These are phyloP conservation scores for Ascochyta rabiei DNA, from an alignment of 2,329 filamentous ascomycete species.

Conservation along the genomic window DNA sequence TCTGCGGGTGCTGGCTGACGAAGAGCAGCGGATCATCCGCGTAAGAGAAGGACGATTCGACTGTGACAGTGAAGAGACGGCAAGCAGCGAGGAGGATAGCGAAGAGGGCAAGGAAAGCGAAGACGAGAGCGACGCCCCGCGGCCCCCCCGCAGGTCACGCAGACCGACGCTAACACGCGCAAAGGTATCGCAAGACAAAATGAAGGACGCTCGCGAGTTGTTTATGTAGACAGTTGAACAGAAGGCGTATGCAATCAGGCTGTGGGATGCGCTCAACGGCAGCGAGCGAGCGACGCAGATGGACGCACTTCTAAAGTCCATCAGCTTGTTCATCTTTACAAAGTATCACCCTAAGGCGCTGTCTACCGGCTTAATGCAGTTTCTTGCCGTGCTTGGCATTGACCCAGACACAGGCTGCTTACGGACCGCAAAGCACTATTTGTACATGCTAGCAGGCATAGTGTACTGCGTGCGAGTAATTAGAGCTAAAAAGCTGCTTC, in stretches of 20 bases:
- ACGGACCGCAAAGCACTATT: conserved; percentile 18
- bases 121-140: neutral
- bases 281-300: neutral
- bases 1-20: neutral
- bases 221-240: conserved; percentile 15
- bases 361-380: neutral
- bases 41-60: too few relatives aligned
- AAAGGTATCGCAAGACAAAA: conserved; percentile 2
- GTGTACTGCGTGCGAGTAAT: conserved; percentile 26
- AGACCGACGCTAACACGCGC: neutral
- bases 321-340: neutral
- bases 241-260: neutral
- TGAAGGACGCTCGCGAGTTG: conserved; percentile 17
- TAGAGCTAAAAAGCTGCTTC: conserved; percentile 17
- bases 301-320: neutral
- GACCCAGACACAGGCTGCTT: conserved; percentile 7
- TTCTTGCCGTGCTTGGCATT: conserved; percentile 2
- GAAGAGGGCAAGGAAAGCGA: too few relatives aligned
- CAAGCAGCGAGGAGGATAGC: conserved; percentile 4
- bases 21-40: neutral
- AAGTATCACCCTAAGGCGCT: neutral
- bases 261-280: neutral
- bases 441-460: conserved; percentile 23
- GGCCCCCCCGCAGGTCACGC: neutral
- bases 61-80: neutral